phyloP scores from a whole-genome alignment of 1,284 basidiomycete genomes.

The Mrakiaceae sp. region DNA sequence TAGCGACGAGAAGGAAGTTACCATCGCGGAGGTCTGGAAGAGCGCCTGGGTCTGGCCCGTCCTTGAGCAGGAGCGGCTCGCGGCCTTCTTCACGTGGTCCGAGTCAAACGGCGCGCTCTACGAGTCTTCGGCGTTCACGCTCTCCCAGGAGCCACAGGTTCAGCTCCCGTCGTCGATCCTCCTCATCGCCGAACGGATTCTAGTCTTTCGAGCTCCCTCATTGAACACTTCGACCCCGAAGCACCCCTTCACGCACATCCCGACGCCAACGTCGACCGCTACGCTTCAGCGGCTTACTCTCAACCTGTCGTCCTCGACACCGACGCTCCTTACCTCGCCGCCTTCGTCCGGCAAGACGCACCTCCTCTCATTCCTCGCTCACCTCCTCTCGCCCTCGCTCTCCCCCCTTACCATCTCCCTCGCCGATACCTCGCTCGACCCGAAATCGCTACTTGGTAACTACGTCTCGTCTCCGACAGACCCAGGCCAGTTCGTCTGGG shows the following conservation, averaged over 20 bases:
- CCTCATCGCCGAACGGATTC: slow-evolving; percentile 44
- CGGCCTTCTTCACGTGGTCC: slow-evolving; percentile 34
- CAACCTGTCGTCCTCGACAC: slow-evolving; percentile 55
- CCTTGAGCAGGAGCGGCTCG: slow-evolving; percentile 51
- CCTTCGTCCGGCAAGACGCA: slow-evolving; percentile 86
- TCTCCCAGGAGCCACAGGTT: slow-evolving; percentile 19
- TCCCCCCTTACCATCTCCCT: slow-evolving; percentile 75
- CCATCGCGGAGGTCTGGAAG: slow-evolving; percentile 33
- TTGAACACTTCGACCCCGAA: background rate
- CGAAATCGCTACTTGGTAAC: slow-evolving; percentile 85
- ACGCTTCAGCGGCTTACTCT: slow-evolving; percentile 56
- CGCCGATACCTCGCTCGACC: slow-evolving; percentile 87
- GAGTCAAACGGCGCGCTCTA: slow-evolving; percentile 3
- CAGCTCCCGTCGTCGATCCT: slow-evolving; percentile 21
- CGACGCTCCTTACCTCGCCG: slow-evolving; percentile 73
- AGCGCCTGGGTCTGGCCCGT: slow-evolving; percentile 72
- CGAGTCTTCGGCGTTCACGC: slow-evolving; percentile 45
- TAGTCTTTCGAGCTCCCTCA: slow-evolving; percentile 42
- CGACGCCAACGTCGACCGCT: slow-evolving; percentile 50
- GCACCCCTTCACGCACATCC: slow-evolving; percentile 43
- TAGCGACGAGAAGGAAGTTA: slow-evolving; percentile 15
- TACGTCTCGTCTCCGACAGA: slow-evolving; percentile 78
- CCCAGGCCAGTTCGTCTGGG: slow-evolving; percentile 90
- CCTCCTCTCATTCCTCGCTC: slow-evolving; percentile 64
- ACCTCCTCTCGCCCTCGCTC: slow-evolving; percentile 43